Evolutionary conservation across 176 grass and related monocot species (phyloP).

Genomic region (Hsuehochloa calcarea): DNA sequence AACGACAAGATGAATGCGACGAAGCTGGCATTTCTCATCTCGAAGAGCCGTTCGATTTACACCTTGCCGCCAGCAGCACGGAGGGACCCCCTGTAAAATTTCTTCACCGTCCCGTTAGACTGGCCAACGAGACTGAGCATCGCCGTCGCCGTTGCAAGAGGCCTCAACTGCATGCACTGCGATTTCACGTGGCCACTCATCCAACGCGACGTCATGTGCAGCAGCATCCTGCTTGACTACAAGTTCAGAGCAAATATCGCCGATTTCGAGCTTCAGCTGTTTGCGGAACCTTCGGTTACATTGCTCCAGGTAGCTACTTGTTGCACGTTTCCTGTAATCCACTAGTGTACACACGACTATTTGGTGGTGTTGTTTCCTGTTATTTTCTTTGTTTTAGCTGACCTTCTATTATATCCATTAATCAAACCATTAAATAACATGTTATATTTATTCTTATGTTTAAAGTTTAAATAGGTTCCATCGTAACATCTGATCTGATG

Average conservation of each 20-base stretch:
- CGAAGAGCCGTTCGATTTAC: slow-evolving; percentile 3
- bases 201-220: slow-evolving; percentile 72
- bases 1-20: too few species aligned
- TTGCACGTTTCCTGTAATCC: too few species aligned
- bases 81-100: slow-evolving; percentile 70
- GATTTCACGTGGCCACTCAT: slow-evolving; percentile 34
- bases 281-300: slow-evolving; percentile 66
- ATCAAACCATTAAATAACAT: too few species aligned
- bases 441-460: too few species aligned
- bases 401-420: too few species aligned
- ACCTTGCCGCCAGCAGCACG: slow-evolving; percentile 67
- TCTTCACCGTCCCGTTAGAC: slow-evolving; percentile 48
- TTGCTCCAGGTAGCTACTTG: slow-evolving; percentile 54
- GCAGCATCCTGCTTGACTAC: slow-evolving; percentile 65
- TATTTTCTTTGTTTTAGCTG: too few species aligned
- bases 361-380: too few species aligned
- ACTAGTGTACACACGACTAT: too few species aligned
- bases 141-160: slow-evolving; percentile 52
- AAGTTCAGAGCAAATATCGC: slow-evolving; percentile 15
- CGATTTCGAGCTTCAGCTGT: background rate
- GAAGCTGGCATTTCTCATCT: too few species aligned
- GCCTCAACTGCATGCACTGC: slow-evolving; percentile 60
- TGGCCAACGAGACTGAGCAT: slow-evolving; percentile 50
- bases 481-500: too few species aligned
- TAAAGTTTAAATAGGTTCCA: too few species aligned